phyloP scores from a whole-genome alignment of 768 basidiomycete genomes.

The Tulasnella sp. region DNA sequence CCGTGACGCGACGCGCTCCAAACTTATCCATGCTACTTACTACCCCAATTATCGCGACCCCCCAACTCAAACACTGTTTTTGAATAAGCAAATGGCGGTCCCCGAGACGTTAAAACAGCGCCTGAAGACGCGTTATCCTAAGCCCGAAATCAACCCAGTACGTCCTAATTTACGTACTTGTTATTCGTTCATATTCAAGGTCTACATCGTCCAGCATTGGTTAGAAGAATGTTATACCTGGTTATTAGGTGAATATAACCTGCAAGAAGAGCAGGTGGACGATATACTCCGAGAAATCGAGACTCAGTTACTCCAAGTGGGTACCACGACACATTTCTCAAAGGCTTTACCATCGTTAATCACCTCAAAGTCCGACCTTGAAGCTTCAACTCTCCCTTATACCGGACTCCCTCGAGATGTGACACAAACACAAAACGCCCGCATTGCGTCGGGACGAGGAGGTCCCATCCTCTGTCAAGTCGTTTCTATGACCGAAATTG shows the following conservation, averaged over 20 bases:
- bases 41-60: no score
- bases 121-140: conserved; percentile 6
- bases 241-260: conserved; percentile 24
- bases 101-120: background rate
- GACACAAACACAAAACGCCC: conserved; percentile 26
- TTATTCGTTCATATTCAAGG: background rate
- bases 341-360: background rate
- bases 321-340: background rate
- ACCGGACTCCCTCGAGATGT: conserved; percentile 52
- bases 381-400: conserved; percentile 54
- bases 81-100: no score
- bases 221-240: conserved; percentile 46
- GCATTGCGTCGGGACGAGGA: conserved; percentile 1
- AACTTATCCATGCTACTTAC: no score
- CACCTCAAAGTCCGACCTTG: conserved; percentile 41
- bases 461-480: conserved; percentile 51
- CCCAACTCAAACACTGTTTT: no score
- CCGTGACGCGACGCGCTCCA: no score
- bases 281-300: conserved; percentile 45
- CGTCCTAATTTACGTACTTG: background rate
- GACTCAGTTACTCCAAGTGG: conserved; percentile 45
- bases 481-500: conserved; percentile 67
- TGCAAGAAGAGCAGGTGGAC: conserved; percentile 38
- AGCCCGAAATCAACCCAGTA: conserved; percentile 12
- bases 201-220: conserved; percentile 47